Conservation (phyloP, 2,329 filamentous ascomycete genomes). For the Nectriaceae sp. region DNA sequence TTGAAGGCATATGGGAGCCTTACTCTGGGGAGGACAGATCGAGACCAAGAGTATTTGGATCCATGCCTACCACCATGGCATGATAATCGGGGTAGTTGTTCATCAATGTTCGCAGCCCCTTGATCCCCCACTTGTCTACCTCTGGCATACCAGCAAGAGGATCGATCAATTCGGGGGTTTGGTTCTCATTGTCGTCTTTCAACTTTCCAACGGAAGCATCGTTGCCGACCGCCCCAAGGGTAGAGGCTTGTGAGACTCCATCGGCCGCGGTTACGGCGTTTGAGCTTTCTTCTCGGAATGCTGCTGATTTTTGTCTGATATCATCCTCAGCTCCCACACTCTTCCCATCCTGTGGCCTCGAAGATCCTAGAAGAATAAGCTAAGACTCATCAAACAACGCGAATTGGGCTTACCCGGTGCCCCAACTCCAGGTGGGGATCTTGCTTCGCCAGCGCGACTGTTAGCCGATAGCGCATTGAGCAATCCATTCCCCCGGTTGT, state of each 20-base stretch:
- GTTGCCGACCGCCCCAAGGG: conserved; percentile 50
- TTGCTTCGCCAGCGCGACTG: conserved; percentile 49
- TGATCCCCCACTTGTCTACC: conserved; percentile 65
- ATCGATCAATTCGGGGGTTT: conserved; percentile 50
- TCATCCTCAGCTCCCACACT: conserved; percentile 45
- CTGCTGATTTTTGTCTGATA: conserved; percentile 44
- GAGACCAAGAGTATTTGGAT: conserved; percentile 57
- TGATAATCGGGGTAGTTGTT: conserved; percentile 65
- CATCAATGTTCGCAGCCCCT: conserved; percentile 64
- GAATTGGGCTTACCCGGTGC: conserved; percentile 33
- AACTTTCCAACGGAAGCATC: conserved; percentile 41
- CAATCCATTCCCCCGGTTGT: conserved; percentile 59
- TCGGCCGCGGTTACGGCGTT: conserved; percentile 36
- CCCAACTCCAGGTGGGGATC: conserved; percentile 48
- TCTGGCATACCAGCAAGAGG: conserved; percentile 63
- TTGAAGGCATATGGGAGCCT: conserved; percentile 27
- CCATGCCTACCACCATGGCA: conserved; percentile 60
- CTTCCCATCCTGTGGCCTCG: conserved; percentile 48
- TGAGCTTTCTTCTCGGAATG: conserved; percentile 46
- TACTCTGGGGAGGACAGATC: conserved; percentile 61
- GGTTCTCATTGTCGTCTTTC: conserved; percentile 45
- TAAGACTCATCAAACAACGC: neutral
- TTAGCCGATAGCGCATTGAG: conserved; percentile 66
- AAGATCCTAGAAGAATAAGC: conserved; percentile 31
- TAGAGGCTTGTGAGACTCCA: conserved; percentile 34